Percentiles rank a stretch among this genome's conserved stretches.
phyloP scores from a whole-genome alignment of 495 filamentous ascomycete species.

The Penicillium cataractarum region DNA sequence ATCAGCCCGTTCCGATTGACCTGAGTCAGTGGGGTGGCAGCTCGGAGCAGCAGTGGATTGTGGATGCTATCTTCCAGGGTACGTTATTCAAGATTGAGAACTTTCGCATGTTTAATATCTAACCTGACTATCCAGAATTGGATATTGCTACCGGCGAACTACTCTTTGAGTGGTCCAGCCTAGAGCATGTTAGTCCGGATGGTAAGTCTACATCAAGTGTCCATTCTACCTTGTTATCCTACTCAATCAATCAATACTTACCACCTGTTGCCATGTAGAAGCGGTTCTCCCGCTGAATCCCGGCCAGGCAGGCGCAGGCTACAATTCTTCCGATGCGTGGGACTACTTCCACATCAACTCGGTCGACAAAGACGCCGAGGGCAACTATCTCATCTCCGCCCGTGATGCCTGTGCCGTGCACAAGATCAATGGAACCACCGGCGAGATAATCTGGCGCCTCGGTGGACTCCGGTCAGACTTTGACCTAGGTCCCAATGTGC shows the following conservation, averaged over 20 bases:
- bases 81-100: neutral
- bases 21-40: conserved; percentile 42
- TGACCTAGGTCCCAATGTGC: conserved; percentile 41
- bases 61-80: conserved; percentile 49
- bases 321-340: conserved; percentile 45
- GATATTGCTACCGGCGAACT: conserved; percentile 43
- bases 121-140: conserved; percentile 29
- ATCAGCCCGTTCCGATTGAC: conserved; percentile 41
- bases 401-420: conserved; percentile 57
- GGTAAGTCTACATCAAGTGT: conserved; percentile 27
- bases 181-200: conserved; percentile 47
- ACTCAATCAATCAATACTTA: neutral
- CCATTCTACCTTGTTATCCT: neutral
- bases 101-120: neutral
- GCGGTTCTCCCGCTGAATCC: conserved; percentile 55
- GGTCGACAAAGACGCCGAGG: conserved; percentile 41
- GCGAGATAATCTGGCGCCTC: conserved; percentile 61
- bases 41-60: conserved; percentile 46
- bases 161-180: conserved; percentile 47
- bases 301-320: conserved; percentile 55
- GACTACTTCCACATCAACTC: conserved; percentile 49
- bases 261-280: conserved; percentile 31
- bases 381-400: conserved; percentile 60
- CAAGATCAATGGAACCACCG: conserved; percentile 58
- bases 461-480: conserved; percentile 51